A percentile compares a stretch with the other conserved stretches of the same genome.
These are phyloP conservation scores for Fusarium sp. DNA, from an alignment of 2,329 filamentous ascomycete species.

Conservation along the genomic window DNA sequence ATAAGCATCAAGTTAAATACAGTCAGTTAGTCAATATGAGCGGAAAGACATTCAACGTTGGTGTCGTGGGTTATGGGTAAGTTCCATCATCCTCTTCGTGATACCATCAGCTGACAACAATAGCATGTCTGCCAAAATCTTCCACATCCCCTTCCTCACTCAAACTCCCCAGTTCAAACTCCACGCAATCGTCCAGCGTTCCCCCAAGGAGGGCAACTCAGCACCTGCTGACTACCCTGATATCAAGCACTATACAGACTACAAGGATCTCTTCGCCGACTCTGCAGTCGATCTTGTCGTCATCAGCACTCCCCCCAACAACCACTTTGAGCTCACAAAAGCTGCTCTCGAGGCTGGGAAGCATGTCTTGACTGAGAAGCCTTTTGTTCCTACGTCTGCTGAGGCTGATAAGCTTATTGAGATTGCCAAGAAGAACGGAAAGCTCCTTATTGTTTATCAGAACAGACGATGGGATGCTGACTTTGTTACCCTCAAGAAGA, in stretches of 20 bases:
- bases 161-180: constrained; percentile 72
- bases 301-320: constrained; percentile 76
- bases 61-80: constrained; percentile 63
- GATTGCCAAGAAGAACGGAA: constrained; percentile 61
- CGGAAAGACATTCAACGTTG: constrained; percentile 59
- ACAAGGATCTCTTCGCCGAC: constrained; percentile 73
- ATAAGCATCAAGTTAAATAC: not conserved
- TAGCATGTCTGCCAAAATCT: constrained; percentile 76
- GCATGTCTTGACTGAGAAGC: constrained; percentile 85
- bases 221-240: constrained; percentile 74
- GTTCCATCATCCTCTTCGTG: constrained; percentile 29
- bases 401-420: constrained; percentile 73
- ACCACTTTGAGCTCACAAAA: constrained; percentile 74
- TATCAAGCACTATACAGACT: constrained; percentile 71
- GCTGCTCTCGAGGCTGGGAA: constrained; percentile 75
- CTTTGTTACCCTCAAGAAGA: constrained; percentile 74
- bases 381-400: constrained; percentile 77
- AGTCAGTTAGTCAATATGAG: constrained; percentile 41
- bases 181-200: constrained; percentile 80
- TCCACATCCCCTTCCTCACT: constrained; percentile 83
- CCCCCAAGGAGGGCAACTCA: constrained; percentile 70
- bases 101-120: constrained; percentile 28
- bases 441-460: constrained; percentile 75
- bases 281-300: constrained; percentile 74
- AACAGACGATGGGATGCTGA: constrained; percentile 83